These are phyloP conservation scores for Fusarium drepaniforme DNA, from an alignment of 2,329 filamentous ascomycete genomes.

Conservation along the genomic window DNA sequence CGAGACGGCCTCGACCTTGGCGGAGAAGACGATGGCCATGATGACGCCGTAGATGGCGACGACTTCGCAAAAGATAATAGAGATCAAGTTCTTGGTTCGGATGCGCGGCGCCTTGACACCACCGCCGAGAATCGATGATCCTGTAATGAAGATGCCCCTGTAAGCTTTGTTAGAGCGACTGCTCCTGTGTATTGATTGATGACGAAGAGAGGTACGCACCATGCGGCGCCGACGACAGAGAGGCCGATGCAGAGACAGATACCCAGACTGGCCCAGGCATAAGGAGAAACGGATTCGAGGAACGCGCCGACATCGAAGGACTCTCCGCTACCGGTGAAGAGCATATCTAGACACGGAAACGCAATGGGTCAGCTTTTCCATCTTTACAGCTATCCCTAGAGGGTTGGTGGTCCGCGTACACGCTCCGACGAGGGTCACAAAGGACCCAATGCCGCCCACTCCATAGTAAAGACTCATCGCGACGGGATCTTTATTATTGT, in stretches of 20 bases:
- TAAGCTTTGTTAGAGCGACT: conserved; percentile 31
- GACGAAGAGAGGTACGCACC: conserved; percentile 67
- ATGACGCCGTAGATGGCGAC: conserved; percentile 99
- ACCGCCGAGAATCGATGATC: conserved; percentile 95
- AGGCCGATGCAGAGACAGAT: conserved; percentile 95
- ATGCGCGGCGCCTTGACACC: conserved; percentile 97
- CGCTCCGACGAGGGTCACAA: conserved; percentile 79
- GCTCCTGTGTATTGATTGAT: neutral
- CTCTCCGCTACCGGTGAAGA: conserved; percentile 97
- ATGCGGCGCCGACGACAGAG: conserved; percentile 96
- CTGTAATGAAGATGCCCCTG: conserved; percentile 99
- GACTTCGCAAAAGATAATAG: conserved; percentile 99
- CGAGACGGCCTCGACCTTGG: conserved; percentile 79
- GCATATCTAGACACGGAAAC: conserved; percentile 79
- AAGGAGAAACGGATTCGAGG: conserved; percentile 93
- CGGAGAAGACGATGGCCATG: conserved; percentile 98
- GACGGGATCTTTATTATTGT: conserved; percentile 42
- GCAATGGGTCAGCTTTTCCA: conserved; percentile 26
- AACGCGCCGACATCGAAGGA: conserved; percentile 97
- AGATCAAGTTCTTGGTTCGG: conserved; percentile 99
- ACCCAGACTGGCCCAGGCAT: conserved; percentile 91
- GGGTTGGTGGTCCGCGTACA: conserved; percentile 68
- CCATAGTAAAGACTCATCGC: conserved; percentile 81
- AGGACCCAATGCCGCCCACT: conserved; percentile 74
- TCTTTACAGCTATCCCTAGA: conserved; percentile 13